These are phyloP conservation scores for Neonectria magnoliae DNA, from an alignment of 2,329 filamentous ascomycete species.

Conservation along the genomic window DNA sequence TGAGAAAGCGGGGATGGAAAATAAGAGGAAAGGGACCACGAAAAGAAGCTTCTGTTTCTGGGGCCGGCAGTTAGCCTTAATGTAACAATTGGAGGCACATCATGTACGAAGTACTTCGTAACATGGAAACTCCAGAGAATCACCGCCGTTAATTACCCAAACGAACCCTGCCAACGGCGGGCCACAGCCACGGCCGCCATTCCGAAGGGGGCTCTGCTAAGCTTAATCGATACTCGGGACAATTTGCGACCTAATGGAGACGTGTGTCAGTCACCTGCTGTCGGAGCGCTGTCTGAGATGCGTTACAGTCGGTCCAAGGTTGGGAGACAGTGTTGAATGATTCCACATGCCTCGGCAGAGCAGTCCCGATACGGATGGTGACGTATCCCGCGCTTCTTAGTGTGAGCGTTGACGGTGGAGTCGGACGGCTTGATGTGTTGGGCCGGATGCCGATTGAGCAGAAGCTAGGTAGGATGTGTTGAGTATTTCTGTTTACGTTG, in stretches of 20 bases:
- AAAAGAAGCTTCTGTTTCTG: slow-evolving; percentile 21
- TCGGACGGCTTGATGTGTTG: slow-evolving; percentile 32
- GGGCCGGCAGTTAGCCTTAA: slow-evolving; percentile 19
- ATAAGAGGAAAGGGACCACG: background rate
- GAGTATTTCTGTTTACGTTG: background rate
- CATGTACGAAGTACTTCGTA: background rate
- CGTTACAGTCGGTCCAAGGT: background rate
- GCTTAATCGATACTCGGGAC: background rate
- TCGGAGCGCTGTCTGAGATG: background rate
- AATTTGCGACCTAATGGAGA: background rate
- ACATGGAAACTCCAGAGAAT: background rate
- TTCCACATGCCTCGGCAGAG: slow-evolving; percentile 37
- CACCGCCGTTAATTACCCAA: background rate
- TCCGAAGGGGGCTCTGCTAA: background rate
- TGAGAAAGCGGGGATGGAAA: background rate
- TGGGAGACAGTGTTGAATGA: slow-evolving; percentile 1
- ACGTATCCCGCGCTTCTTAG: slow-evolving; percentile 27
- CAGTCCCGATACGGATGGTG: slow-evolving; percentile 30
- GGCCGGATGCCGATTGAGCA: slow-evolving; percentile 31
- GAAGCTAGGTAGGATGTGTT: background rate
- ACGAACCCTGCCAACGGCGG: background rate
- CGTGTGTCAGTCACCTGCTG: background rate
- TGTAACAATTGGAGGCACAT: background rate
- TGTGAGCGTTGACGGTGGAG: slow-evolving; percentile 21
- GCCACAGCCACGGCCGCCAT: background rate